A percentile compares a stretch with the other conserved stretches of the same genome.
Conservation (phyloP, 2,329 filamentous ascomycete genomes). For the Volutella citrinella region DNA sequence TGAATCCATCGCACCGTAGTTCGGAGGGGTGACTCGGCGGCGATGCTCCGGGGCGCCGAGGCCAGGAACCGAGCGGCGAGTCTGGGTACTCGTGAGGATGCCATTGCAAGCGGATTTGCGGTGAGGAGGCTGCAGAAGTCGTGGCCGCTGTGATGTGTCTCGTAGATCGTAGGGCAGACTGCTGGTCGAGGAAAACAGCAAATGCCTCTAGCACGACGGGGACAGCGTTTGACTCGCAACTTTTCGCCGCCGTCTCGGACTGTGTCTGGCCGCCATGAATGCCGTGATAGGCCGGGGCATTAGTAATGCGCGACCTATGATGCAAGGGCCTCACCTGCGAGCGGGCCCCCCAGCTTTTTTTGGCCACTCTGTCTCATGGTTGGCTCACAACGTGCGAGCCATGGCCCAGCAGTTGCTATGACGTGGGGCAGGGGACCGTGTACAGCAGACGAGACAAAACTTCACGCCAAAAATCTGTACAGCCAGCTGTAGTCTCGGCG, state of each 20-base stretch:
- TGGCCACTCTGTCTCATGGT: no score
- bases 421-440: neutral
- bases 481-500: no score
- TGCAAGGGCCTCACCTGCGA: conserved; percentile 25
- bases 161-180: no score
- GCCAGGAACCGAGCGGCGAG: conserved; percentile 22
- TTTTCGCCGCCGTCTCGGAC: conserved; percentile 26
- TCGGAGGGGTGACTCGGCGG: conserved; percentile 19
- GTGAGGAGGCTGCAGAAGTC: no score
- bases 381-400: no score
- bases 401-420: no score
- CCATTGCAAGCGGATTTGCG: conserved; percentile 26
- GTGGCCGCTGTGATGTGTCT: no score
- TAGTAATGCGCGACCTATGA: conserved; percentile 33
- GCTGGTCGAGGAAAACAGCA: no score
- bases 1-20: conserved; percentile 25
- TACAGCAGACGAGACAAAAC: no score
- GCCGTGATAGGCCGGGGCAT: conserved; percentile 27
- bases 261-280: conserved; percentile 10
- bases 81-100: conserved; percentile 20
- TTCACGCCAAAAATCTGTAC: no score
- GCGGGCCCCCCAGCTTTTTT: no score
- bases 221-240: conserved; percentile 14
- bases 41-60: conserved; percentile 18
- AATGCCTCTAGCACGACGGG: conserved; percentile 8